Conservation (phyloP, 1,284 basidiomycete genomes). For the Volvariella surrecta region DNA sequence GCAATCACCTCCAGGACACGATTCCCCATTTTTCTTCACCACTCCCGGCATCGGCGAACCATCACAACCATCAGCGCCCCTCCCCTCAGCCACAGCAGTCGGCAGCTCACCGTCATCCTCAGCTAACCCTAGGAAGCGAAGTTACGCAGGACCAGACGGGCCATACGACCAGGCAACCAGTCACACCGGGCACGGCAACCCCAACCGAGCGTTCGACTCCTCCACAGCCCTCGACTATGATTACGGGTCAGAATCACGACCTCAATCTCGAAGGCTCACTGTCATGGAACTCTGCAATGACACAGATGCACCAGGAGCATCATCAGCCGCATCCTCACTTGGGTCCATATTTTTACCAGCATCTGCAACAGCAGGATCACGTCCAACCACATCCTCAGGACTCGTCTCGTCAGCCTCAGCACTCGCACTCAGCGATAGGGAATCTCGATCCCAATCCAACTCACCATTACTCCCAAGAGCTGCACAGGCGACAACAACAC, state of each 20-base stretch:
- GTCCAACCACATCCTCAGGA: slow-evolving; percentile 20
- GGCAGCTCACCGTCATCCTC: slow-evolving; percentile 15
- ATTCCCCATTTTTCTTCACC: slow-evolving; percentile 60
- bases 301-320: slow-evolving; percentile 17
- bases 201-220: too few species aligned
- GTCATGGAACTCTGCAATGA: slow-evolving; percentile 79
- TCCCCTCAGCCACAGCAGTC: slow-evolving; percentile 13
- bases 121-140: slow-evolving; percentile 52
- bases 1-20: slow-evolving; percentile 21
- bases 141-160: slow-evolving; percentile 47
- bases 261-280: slow-evolving; percentile 67
- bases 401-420: slow-evolving; percentile 25
- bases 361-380: slow-evolving; percentile 13
- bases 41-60: slow-evolving; percentile 6
- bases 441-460: slow-evolving; percentile 8
- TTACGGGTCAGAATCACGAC: slow-evolving; percentile 59
- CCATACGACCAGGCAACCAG: slow-evolving; percentile 27
- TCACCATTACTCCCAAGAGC: slow-evolving; percentile 17
- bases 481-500: slow-evolving; percentile 10
- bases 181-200: slow-evolving; percentile 4
- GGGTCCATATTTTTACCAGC: not conserved
- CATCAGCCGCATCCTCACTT: slow-evolving; percentile 17
- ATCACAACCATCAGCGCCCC: slow-evolving; percentile 6
- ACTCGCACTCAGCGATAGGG: slow-evolving; percentile 25
- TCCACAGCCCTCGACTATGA: slow-evolving; percentile 35